Evolutionary conservation across 345 rosid genomes (phyloP).

Genomic region (Microthlaspi erraticum): DNA sequence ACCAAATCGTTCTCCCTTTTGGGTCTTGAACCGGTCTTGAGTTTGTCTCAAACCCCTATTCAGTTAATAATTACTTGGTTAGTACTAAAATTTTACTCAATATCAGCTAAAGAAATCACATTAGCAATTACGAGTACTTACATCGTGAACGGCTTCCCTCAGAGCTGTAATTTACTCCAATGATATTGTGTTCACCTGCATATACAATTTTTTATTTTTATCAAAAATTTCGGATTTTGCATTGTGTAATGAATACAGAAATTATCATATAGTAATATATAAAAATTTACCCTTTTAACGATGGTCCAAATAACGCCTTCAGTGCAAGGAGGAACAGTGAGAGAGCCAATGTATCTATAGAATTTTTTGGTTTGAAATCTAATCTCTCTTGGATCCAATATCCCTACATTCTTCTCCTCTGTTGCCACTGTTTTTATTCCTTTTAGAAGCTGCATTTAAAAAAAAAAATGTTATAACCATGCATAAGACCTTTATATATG

Average conservation of each 20-base stretch:
- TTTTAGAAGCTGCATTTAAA: conserved; percentile 47
- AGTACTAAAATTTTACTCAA: background rate
- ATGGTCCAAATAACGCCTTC: conserved; percentile 82
- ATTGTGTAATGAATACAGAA: background rate
- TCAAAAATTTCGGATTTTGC: background rate
- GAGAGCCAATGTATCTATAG: conserved; percentile 71
- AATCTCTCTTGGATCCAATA: conserved; percentile 57
- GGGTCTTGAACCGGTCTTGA: conserved; percentile 69
- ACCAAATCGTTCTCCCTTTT: conserved; percentile 51
- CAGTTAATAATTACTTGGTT: background rate
- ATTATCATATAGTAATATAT: background rate
- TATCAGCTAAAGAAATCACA: conserved; percentile 10
- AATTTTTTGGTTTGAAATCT: conserved; percentile 59
- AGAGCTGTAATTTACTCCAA: conserved; percentile 60
- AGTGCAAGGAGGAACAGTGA: conserved; percentile 76
- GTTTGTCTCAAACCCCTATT: conserved; percentile 64
- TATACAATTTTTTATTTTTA: background rate
- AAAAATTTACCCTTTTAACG: conserved; percentile 47
- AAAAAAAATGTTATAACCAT: background rate
- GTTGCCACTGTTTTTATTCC: conserved; percentile 46
- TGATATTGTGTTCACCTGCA: conserved; percentile 69
- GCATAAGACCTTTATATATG: background rate
- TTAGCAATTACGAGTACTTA: conserved; percentile 40
- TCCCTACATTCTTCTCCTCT: conserved; percentile 47
- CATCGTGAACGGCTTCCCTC: conserved; percentile 64